Percentiles rank a stretch among this genome's conserved stretches.
These are phyloP conservation scores for Dionaea muscipula DNA, from an alignment of 179 eudicot genomes.

Conservation along the genomic window DNA sequence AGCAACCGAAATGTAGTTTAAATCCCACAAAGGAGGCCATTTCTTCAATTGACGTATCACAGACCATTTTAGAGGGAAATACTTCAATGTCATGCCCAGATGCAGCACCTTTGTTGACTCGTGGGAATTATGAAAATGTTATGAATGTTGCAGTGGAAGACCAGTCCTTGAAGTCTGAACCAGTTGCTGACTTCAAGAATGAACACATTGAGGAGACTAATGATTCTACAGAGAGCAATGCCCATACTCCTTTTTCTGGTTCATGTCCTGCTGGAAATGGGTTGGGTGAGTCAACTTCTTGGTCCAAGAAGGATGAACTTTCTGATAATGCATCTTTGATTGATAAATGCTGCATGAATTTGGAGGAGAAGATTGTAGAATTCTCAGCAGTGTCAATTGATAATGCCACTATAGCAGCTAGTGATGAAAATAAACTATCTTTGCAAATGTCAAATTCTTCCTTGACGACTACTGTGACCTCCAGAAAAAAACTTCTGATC, in stretches of 20 bases:
- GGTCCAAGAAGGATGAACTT: not conserved
- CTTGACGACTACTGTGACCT: not conserved
- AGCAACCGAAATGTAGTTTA: no score
- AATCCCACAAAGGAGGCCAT: no score
- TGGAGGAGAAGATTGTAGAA: not conserved
- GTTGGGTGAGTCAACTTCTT: not conserved
- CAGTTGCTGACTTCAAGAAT: not conserved
- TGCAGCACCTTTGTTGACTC: not conserved
- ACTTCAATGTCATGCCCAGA: not conserved
- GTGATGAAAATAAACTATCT: not conserved
- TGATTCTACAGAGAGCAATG: not conserved
- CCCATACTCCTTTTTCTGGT: not conserved
- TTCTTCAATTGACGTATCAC: no score
- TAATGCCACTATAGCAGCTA: not conserved
- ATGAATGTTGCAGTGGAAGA: not conserved
- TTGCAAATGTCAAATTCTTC: not conserved
- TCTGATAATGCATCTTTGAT: not conserved
- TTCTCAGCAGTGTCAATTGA: no score
- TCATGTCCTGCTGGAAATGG: not conserved
- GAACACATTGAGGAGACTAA: not conserved
- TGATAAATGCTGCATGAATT: not conserved
- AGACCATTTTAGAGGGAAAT: no score
- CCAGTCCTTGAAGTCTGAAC: not conserved
- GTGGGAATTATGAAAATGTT: not conserved
- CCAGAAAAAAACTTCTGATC: slow-evolving; percentile 54